Percentiles rank a stretch among this genome's conserved stretches.
These are phyloP conservation scores for Fusarium hainanense DNA, from an alignment of 2,329 filamentous ascomycete species.

Conservation along the genomic window DNA sequence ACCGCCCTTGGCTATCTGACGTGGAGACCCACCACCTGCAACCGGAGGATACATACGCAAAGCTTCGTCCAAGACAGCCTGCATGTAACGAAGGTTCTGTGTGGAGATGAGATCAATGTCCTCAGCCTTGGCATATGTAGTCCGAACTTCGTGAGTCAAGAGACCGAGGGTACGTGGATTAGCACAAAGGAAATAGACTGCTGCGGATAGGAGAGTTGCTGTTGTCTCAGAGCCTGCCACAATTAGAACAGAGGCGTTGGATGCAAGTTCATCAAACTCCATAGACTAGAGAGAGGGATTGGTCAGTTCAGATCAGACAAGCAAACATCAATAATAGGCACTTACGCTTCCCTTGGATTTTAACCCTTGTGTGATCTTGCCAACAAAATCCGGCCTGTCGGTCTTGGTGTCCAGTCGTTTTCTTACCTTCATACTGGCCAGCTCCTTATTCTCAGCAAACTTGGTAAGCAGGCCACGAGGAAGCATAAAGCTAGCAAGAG, in stretches of 20 bases:
- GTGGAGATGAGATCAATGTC: conserved; percentile 25
- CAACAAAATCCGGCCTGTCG: neutral
- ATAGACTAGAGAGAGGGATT: neutral
- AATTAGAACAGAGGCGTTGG: conserved; percentile 21
- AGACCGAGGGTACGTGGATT: neutral
- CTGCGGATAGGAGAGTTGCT: conserved; percentile 22
- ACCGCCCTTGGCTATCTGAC: conserved; percentile 9
- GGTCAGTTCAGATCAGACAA: accelerated
- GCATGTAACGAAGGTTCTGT: conserved; percentile 12
- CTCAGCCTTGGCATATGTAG: neutral
- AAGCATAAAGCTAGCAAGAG: neutral
- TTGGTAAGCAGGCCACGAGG: neutral
- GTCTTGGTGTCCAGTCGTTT: neutral
- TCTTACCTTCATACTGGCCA: neutral
- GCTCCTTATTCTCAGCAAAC: neutral
- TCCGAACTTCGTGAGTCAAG: conserved; percentile 9
- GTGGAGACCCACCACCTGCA: conserved; percentile 21
- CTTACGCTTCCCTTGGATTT: neutral
- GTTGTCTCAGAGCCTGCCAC: conserved; percentile 29
- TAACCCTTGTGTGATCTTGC: neutral
- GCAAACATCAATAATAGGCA: neutral
- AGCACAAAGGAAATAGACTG: conserved; percentile 9
- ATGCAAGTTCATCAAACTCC: conserved; percentile 15
- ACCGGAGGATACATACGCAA: conserved; percentile 25
- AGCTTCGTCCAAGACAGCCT: conserved; percentile 14